Base-by-base conservation (phyloP, 495 filamentous ascomycete genomes). In the Achaetomiella virescens region DNA sequence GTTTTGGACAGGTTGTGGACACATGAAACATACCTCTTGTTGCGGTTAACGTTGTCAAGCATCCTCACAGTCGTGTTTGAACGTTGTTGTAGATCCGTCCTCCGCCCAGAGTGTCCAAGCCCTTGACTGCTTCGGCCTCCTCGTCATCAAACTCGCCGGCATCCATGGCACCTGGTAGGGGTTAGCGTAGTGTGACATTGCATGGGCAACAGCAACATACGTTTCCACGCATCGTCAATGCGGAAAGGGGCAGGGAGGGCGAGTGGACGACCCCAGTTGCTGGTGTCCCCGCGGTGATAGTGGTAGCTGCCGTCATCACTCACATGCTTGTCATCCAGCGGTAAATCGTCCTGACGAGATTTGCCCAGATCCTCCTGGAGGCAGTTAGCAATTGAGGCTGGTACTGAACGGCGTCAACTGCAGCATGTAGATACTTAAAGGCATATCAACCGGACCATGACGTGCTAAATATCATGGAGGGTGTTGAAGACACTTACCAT, bases 51-150 rank as follows among this genome's bases (percentile, higher is more conserved):
- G 22, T 59, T 38, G 12, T 51, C 20, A 20, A 59, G 40, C 1
- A 59, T 45, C 6, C n/a, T 40, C 45, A 22, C 38, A 9, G 49
- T 41, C 37, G 43, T 20, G n/a, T 12, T 21, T 36, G 4, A 12
- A 5, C 10, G 44, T 31, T 59, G 15, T 49, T 60, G 31, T 68
- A 62, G 24, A 61, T 24, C 18, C 66, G 40, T 11, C 56, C 61
- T 9, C 64, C 66, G 6, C 66, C 66, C 12, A 68, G 61, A 22
- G 64, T 57, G 42, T 64, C 63, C 17, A 68, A 56, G 24, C 51
- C 57, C n/a, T 52, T 54, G 29, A 68, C 66, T 1, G 18, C 54
- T 1, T 37, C 48, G 12, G 66, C 63, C n/a, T 68, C 66, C 11
- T 62, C 61, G 20, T 68, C 66, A 9, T 68, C 36, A 17, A 68